These are phyloP conservation scores for Nidularia sp. DNA, from an alignment of 768 basidiomycete genomes.

Conservation along the genomic window DNA sequence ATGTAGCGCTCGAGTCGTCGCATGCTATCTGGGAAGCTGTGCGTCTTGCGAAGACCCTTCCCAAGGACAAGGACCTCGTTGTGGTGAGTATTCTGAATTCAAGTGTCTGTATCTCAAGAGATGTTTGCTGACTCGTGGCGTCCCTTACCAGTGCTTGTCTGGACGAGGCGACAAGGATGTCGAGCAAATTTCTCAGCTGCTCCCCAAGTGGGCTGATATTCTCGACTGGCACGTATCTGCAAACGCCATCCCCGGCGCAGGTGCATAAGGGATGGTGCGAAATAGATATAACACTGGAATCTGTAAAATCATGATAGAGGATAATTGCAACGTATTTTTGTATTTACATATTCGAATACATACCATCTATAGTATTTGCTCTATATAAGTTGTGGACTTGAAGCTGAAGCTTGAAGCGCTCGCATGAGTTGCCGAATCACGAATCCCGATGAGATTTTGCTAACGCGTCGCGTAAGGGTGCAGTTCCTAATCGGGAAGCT, in stretches of 20 bases:
- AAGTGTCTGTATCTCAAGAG: not conserved
- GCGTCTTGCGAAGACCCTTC: conserved; percentile 75
- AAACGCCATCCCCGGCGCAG: conserved; percentile 12
- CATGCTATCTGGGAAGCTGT: conserved; percentile 96
- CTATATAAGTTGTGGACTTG: too few relatives aligned
- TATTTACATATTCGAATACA: too few relatives aligned
- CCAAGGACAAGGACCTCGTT: conserved; percentile 84
- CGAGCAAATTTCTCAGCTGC: conserved; percentile 88
- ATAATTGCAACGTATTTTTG: too few relatives aligned
- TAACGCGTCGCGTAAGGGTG: not conserved
- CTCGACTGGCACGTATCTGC: conserved; percentile 86
- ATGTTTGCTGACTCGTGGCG: not conserved
- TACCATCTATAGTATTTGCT: too few relatives aligned
- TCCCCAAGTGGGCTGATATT: conserved; percentile 93
- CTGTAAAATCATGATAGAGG: too few relatives aligned
- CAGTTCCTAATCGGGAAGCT: conserved; percentile 12
- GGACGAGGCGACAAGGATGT: conserved; percentile 99
- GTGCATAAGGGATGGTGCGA: not conserved
- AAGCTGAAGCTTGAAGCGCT: too few relatives aligned
- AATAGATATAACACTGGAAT: too few relatives aligned
- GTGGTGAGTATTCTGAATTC: conserved; percentile 55
- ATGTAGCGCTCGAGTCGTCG: conserved; percentile 83
- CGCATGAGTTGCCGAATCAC: too few relatives aligned
- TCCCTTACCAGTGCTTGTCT: conserved; percentile 69
- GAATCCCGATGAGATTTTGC: too few relatives aligned